Evolutionary conservation across 2,329 filamentous ascomycete genomes (phyloP), one percentile per base, ranked within the genome.

Genomic region (Pseudogymnoascus sp.): DNA sequence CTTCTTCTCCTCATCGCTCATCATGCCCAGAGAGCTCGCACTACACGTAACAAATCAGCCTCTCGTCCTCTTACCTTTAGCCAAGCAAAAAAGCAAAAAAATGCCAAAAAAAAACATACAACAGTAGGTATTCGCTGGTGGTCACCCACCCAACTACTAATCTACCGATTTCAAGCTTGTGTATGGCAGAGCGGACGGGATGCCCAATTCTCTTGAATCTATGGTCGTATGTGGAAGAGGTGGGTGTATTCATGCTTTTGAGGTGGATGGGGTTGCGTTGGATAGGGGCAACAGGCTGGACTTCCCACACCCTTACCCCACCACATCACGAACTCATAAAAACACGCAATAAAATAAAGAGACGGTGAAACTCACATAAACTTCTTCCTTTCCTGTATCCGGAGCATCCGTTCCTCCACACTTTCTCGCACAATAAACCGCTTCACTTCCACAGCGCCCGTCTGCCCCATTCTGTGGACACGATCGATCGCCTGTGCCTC

Each of bases 401-500:
- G 85, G 66, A 99, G 73, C 91, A 99, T 99, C 73, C 93, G 86
- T 74, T 94, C 90, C 77, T 99, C 94, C 38, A 99, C 95, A 66
- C 91, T 97, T 53, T 87, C 85, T 74, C 89, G 88, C 1, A 96
- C 89, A 62, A 99, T 88, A 70, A 97, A 97, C 28, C 94, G 80
- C 67, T 87, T 87, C 0, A 99, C 92, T 61, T 85, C 84, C 1
- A 99, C 94, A 69, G 93, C 89, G 14, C 85, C 82, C 58, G 89
- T 86, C 73, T 99, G 94, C 0, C 94, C 94, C 90, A 99, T 97
- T 7, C 94, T 85, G 77, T 99, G 94, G 35, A 99, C 91, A 1
- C 94, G 90, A 76, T 99, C 94, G 70, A 99, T 97, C 7, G 94
- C 94, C 75, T 99, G 94, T 4, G 92, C 91, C 75, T 99, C 94